Conservation (phyloP, 2,329 filamentous ascomycete species). For the Aspergillus sp. region DNA sequence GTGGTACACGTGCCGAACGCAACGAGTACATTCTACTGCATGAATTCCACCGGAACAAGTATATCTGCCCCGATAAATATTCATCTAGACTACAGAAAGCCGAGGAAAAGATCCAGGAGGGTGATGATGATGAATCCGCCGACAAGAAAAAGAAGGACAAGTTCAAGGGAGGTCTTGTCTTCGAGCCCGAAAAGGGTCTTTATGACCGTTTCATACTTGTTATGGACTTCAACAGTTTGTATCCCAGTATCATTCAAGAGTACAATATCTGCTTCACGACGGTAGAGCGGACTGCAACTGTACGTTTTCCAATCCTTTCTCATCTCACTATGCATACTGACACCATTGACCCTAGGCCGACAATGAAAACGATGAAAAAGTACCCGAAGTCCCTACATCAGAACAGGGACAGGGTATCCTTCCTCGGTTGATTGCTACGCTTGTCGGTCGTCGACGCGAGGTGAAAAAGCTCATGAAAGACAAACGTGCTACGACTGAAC, state of each 20-base stretch:
- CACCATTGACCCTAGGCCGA: conserved; percentile 27
- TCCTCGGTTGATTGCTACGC: conserved; percentile 80
- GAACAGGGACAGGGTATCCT: conserved; percentile 76
- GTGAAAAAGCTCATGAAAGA: conserved; percentile 98
- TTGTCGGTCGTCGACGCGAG: conserved; percentile 79
- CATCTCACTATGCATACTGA: conserved; percentile 4
- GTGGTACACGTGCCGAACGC: conserved; percentile 88
- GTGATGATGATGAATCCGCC: conserved; percentile 55
- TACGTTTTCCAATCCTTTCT: conserved; percentile 38
- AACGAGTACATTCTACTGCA: conserved; percentile 99
- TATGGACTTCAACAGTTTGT: conserved; percentile 99
- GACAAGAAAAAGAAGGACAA: conserved; percentile 97
- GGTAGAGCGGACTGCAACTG: conserved; percentile 66
- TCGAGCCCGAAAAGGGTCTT: conserved; percentile 92
- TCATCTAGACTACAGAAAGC: conserved; percentile 65
- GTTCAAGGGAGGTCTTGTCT: conserved; percentile 96
- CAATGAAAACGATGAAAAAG: conserved; percentile 73
- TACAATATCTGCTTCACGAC: conserved; percentile 99
- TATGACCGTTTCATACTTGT: conserved; percentile 98
- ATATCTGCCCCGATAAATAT: conserved; percentile 94
- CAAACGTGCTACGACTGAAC: conserved; percentile 72
- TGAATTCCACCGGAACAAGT: conserved; percentile 93
- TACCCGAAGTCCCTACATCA: conserved; percentile 70
- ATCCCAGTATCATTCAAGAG: conserved; percentile 98
- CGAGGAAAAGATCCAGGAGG: conserved; percentile 61